These are phyloP conservation scores for Potentilla sterilis DNA, from an alignment of 306 rosid species.

Conservation along the genomic window DNA sequence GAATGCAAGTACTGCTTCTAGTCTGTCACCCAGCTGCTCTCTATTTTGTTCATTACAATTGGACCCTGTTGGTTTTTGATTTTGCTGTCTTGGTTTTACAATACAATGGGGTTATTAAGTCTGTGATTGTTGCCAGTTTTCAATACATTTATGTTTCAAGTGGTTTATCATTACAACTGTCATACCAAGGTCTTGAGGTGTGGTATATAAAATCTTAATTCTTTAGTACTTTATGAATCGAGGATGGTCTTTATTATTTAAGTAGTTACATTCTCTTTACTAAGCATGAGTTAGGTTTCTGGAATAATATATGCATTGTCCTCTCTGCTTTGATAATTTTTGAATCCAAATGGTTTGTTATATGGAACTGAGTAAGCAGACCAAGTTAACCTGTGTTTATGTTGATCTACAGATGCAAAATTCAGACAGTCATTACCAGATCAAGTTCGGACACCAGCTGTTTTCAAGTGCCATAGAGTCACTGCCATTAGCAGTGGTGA, in stretches of 20 bases:
- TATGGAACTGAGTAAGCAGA: neutral
- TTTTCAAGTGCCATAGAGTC: conserved; percentile 77
- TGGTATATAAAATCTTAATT: neutral
- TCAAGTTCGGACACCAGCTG: conserved; percentile 64
- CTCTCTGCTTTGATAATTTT: neutral
- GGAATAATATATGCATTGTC: neutral
- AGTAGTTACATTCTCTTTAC: neutral
- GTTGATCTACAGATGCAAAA: conserved; percentile 49
- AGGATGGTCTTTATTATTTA: neutral
- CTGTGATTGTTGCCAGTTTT: neutral
- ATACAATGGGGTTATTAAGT: neutral
- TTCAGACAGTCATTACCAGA: conserved; percentile 60
- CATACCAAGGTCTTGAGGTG: neutral
- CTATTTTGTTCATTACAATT: neutral
- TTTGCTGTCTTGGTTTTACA: neutral
- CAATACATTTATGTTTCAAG: neutral
- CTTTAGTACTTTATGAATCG: neutral
- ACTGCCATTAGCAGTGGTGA: conserved; percentile 64
- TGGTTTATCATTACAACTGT: neutral
- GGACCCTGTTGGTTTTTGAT: neutral
- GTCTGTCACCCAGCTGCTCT: conserved; percentile 4
- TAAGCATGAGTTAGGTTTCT: neutral
- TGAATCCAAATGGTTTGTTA: neutral
- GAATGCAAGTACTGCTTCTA: conserved; percentile 43
- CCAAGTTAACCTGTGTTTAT: conserved; percentile 6